Conservation (phyloP, 345 rosid genomes). For the Schrenkiella parvula region DNA sequence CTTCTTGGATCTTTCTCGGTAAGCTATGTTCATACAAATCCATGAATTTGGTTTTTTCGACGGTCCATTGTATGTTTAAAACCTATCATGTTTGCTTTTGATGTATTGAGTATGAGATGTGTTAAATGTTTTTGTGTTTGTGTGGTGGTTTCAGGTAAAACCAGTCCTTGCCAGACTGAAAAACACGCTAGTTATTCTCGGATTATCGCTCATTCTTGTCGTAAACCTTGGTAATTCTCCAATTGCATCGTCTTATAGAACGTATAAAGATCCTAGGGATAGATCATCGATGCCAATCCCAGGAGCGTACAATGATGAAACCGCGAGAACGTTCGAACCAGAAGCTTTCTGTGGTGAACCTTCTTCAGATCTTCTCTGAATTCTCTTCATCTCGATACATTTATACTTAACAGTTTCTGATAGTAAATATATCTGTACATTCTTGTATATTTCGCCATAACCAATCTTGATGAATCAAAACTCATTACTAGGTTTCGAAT, state of each 20-base stretch:
- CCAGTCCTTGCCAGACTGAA: constrained; percentile 76
- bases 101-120: not conserved
- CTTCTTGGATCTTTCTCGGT: constrained; percentile 89
- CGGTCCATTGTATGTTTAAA: not conserved
- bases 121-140: not conserved
- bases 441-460: not conserved
- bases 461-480: not conserved
- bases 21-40: constrained; percentile 14
- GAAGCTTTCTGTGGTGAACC: constrained; percentile 89
- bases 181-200: constrained; percentile 70
- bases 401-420: not conserved
- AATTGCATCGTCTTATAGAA: constrained; percentile 28
- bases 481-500: not conserved
- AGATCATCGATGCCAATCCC: constrained; percentile 49
- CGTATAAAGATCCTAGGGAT: constrained; percentile 31
- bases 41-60: not conserved
- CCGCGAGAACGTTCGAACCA: constrained; percentile 80
- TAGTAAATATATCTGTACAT: constrained; percentile 21
- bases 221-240: constrained; percentile 45
- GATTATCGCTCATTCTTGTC: constrained; percentile 54
- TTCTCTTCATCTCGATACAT: not conserved
- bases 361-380: constrained; percentile 29
- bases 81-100: not conserved
- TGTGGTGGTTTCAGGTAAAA: constrained; percentile 57
- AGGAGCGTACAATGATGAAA: constrained; percentile 69